Percentiles rank a stretch among this genome's conserved stretches.
Conservation (phyloP, 345 rosid genomes). For the Linum lewisii region DNA sequence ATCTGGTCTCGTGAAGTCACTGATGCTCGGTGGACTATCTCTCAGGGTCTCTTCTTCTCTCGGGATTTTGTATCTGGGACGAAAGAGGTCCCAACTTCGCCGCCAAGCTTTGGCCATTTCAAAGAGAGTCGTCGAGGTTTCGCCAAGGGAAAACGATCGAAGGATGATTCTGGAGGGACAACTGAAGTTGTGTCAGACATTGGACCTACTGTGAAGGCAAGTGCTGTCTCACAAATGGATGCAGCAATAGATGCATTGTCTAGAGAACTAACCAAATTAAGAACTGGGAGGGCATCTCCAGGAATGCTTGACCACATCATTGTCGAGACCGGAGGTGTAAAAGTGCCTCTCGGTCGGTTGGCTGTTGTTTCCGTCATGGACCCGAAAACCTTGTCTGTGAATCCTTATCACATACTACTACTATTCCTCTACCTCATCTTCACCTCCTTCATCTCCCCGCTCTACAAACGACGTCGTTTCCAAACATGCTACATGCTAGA, state of each 20-base stretch:
- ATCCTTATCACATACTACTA: constrained; percentile 55
- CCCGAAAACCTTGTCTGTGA: constrained; percentile 72
- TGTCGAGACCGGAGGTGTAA: constrained; percentile 65
- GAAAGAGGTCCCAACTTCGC: constrained; percentile 6
- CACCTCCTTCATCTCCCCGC: no score
- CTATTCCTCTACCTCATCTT: no score
- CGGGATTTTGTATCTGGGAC: constrained; percentile 11
- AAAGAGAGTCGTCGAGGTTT: constrained; percentile 48
- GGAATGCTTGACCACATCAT: constrained; percentile 95
- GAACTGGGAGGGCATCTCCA: constrained; percentile 87
- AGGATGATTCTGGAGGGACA: constrained; percentile 55
- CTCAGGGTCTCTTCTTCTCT: constrained; percentile 19
- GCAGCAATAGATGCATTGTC: constrained; percentile 73
- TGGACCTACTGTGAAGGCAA: constrained; percentile 58
- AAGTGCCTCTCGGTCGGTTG: constrained; percentile 69
- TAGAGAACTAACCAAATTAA: constrained; percentile 61
- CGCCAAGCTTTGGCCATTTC: constrained; percentile 22
- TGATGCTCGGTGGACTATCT: constrained; percentile 24
- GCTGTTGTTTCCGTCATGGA: constrained; percentile 90
- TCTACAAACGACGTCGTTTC: no score
- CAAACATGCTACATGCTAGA: neutral
- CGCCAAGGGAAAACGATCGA: constrained; percentile 69
- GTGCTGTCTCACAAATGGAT: constrained; percentile 74
- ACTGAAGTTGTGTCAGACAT: constrained; percentile 46
- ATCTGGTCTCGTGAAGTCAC: constrained; percentile 10